Conservation (phyloP, 345 rosid species). For the Salix exigua region DNA sequence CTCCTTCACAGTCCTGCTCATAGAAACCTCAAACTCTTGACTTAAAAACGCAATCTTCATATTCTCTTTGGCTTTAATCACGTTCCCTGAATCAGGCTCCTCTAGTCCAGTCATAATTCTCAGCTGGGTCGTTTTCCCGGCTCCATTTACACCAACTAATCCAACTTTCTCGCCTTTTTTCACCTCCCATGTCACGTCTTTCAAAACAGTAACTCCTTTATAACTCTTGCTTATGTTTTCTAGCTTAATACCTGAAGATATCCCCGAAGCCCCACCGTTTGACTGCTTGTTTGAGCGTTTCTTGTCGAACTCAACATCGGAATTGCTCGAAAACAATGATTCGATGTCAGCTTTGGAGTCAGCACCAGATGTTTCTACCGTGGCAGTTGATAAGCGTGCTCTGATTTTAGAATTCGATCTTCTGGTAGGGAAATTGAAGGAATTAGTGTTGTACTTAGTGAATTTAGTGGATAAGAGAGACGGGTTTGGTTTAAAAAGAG, state of each 20-base stretch:
- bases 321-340: conserved; percentile 50
- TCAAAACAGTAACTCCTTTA: conserved; percentile 77
- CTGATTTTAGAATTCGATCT: conserved; percentile 24
- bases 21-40: conserved; percentile 89
- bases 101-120: conserved; percentile 82
- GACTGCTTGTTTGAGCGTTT: conserved; percentile 39
- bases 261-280: conserved; percentile 56
- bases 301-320: conserved; percentile 31
- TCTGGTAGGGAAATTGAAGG: conserved; percentile 6
- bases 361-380: conserved; percentile 45
- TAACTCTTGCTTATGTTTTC: conserved; percentile 77
- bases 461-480: neutral
- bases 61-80: conserved; percentile 63
- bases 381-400: conserved; percentile 48
- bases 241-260: conserved; percentile 82
- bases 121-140: conserved; percentile 93
- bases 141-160: conserved; percentile 87
- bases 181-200: conserved; percentile 86
- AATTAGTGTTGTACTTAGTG: neutral
- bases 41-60: conserved; percentile 78
- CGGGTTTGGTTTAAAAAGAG: neutral
- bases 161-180: conserved; percentile 90
- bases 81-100: conserved; percentile 85
- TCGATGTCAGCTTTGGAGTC: conserved; percentile 55
- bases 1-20: conserved; percentile 81